phyloP scores from a whole-genome alignment of 1,284 basidiomycete species.

The Ceratobasidium sp. region DNA sequence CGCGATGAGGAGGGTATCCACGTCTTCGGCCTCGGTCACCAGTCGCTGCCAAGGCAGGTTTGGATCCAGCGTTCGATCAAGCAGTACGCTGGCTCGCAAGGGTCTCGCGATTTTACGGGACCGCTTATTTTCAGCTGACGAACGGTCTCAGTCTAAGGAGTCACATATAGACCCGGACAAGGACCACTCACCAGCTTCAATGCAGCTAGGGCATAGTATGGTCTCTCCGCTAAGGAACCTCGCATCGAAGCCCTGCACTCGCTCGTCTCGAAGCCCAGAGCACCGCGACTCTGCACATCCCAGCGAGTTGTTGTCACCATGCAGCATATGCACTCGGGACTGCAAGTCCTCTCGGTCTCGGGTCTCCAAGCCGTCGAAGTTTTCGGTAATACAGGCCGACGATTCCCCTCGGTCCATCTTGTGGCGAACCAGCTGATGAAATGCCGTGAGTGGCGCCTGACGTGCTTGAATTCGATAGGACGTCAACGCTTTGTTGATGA shows the following conservation, averaged over 20 bases:
- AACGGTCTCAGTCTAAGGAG: background rate
- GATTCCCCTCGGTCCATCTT: background rate
- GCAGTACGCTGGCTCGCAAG: background rate
- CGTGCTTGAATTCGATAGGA: background rate
- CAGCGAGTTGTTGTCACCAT: constrained; percentile 2
- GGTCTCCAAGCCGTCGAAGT: constrained; percentile 17
- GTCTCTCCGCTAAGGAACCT: background rate
- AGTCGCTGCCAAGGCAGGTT: background rate
- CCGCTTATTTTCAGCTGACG: background rate
- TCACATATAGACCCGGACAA: background rate
- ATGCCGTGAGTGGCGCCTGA: background rate
- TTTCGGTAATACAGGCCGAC: background rate
- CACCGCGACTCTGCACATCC: background rate
- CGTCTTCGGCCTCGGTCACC: background rate
- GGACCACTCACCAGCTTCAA: background rate
- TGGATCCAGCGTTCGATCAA: background rate
- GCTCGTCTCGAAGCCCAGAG: background rate
- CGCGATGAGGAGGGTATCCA: background rate
- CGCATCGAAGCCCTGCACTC: background rate
- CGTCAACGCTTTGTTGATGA: constrained; percentile 1
- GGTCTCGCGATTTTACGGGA: background rate
- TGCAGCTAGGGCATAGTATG: background rate
- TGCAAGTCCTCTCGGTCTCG: background rate
- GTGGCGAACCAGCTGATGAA: background rate
- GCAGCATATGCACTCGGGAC: background rate